Conservation (phyloP, 331 rosid genomes). For the Arachis monticola region DNA sequence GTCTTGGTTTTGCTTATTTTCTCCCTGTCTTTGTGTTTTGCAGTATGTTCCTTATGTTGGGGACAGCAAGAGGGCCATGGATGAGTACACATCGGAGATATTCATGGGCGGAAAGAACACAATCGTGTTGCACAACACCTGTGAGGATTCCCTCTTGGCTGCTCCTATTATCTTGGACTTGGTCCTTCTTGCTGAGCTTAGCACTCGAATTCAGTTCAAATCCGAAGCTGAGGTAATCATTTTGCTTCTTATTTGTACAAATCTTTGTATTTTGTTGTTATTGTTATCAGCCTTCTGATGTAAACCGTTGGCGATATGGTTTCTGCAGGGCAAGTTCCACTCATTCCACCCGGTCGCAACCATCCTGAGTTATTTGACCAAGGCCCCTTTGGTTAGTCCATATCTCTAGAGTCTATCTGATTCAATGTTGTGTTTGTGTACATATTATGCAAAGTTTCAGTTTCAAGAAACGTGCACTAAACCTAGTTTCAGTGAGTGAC, state of each 20-base stretch:
- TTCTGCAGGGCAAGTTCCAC: constrained; percentile 84
- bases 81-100: constrained; percentile 96
- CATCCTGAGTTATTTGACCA: constrained; percentile 90
- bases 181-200: constrained; percentile 97
- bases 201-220: constrained; percentile 86
- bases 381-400: constrained; percentile 93
- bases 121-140: constrained; percentile 95
- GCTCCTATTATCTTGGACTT: constrained; percentile 96
- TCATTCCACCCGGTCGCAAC: constrained; percentile 97
- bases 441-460: constrained; percentile 4
- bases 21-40: constrained; percentile 21
- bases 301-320: constrained; percentile 4
- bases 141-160: constrained; percentile 96
- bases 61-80: constrained; percentile 99
- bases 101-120: constrained; percentile 96
- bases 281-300: background rate
- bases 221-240: constrained; percentile 76
- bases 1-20: background rate
- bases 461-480: background rate
- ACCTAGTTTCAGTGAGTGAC: background rate
- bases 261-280: background rate
- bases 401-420: background rate
- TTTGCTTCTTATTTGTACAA: constrained; percentile 14
- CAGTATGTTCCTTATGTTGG: constrained; percentile 95
- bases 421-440: constrained; percentile 10